Conservation (phyloP, 1,139 yeast genomes). For the Lodderomyces elongisporus region DNA sequence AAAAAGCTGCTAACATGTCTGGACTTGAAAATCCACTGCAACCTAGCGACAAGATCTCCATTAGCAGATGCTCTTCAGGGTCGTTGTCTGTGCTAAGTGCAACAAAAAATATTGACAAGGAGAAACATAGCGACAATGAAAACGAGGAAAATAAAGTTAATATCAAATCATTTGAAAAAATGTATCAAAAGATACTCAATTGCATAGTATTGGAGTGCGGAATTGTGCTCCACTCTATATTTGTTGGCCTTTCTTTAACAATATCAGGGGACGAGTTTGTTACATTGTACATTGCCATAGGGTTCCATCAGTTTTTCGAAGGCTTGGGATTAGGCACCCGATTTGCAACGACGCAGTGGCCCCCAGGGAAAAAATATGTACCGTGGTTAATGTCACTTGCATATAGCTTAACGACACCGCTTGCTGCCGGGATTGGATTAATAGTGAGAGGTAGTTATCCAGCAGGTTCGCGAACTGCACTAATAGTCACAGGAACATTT, state of each 20-base stretch:
- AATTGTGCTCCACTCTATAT: slow-evolving; percentile 36
- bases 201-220: slow-evolving; percentile 35
- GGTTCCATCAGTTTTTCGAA: slow-evolving; percentile 40
- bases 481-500: slow-evolving; percentile 33
- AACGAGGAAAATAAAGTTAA: slow-evolving; percentile 35
- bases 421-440: slow-evolving; percentile 33
- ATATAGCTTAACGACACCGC: slow-evolving; percentile 32
- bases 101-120: slow-evolving; percentile 14
- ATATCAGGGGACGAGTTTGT: slow-evolving; percentile 35
- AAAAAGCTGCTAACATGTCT: slow-evolving; percentile 6
- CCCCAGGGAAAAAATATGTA: slow-evolving; percentile 20
- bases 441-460: slow-evolving; percentile 32
- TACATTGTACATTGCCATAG: slow-evolving; percentile 32
- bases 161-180: slow-evolving; percentile 3
- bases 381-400: slow-evolving; percentile 34
- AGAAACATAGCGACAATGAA: slow-evolving; percentile 17
- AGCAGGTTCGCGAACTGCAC: slow-evolving; percentile 28
- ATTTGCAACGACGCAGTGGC: slow-evolving; percentile 37
- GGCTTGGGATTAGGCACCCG: slow-evolving; percentile 40
- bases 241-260: slow-evolving; percentile 37
- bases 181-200: slow-evolving; percentile 17
- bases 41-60: background rate
- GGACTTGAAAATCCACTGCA: background rate
- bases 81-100: too few species aligned
- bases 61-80: too few species aligned